A percentile compares a stretch with the other conserved stretches of the same genome.
These are phyloP conservation scores for Acanthamoeba polyphaga DNA, from an alignment of 208 protist species.

Conservation along the genomic window DNA sequence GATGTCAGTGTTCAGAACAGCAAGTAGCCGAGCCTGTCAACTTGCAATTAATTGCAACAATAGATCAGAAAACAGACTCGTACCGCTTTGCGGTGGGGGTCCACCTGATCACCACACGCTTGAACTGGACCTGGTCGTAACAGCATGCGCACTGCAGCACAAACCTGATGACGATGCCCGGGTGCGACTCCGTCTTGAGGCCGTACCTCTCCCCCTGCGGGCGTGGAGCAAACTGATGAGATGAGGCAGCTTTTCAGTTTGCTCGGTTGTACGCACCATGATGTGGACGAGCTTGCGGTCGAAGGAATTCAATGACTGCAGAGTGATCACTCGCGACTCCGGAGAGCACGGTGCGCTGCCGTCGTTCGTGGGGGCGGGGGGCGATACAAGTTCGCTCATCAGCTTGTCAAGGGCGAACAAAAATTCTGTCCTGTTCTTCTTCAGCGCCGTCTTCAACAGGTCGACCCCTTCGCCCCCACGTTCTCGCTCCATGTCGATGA, in stretches of 20 bases:
- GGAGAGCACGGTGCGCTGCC: background rate
- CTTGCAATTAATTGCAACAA: too few relatives aligned
- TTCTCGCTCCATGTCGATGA: too few relatives aligned
- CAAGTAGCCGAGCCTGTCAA: too few relatives aligned
- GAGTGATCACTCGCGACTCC: background rate
- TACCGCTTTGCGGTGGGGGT: background rate
- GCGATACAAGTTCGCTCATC: background rate
- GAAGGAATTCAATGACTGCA: background rate
- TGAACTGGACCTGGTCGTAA: background rate
- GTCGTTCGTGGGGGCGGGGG: background rate
- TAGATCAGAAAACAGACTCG: background rate
- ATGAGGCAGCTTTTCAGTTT: background rate
- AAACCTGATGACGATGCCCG: background rate
- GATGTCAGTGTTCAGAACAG: background rate
- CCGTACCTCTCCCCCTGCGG: background rate
- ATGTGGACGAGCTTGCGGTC: background rate
- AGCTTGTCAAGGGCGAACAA: background rate
- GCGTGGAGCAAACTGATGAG: too few relatives aligned
- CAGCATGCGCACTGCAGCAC: background rate
- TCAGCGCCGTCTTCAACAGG: too few relatives aligned
- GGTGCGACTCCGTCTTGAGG: background rate
- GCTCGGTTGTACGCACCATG: background rate
- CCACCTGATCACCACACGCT: background rate
- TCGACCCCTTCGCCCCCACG: too few relatives aligned
- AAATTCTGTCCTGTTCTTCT: background rate